Conservation (phyloP, 495 filamentous ascomycete species). For the Neurospora sp. region DNA sequence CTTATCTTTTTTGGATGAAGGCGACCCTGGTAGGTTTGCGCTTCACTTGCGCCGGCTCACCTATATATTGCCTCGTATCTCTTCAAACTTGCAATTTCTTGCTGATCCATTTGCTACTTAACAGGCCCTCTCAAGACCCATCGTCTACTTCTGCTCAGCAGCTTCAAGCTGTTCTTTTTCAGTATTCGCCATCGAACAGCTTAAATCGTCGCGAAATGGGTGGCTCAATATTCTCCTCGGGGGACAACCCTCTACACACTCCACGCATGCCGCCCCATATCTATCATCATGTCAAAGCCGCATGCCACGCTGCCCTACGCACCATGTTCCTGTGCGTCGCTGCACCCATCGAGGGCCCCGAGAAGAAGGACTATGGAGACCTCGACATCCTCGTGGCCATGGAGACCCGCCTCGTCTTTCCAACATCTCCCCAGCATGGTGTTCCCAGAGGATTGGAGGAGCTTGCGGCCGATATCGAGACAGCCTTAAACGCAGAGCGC, state of each 20-base stretch:
- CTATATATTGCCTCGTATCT: not conserved
- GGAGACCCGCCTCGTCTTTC: conserved; percentile 20
- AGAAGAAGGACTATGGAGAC: conserved; percentile 47
- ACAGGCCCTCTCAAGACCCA: not conserved
- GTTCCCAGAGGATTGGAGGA: not conserved
- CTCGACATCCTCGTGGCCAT: conserved; percentile 47
- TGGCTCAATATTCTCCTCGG: conserved; percentile 42
- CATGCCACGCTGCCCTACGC: conserved; percentile 31
- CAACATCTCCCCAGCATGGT: not conserved
- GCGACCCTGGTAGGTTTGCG: not conserved
- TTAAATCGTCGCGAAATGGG: conserved; percentile 36
- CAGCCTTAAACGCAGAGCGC: conserved; percentile 20
- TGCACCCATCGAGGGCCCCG: conserved; percentile 45
- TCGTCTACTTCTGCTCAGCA: not conserved
- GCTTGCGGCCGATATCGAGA: conserved; percentile 13
- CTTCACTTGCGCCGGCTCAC: not conserved
- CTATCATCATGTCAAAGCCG: conserved; percentile 33
- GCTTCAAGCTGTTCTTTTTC: not conserved
- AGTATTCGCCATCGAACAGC: not conserved
- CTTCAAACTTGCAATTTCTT: not conserved
- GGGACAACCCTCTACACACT: conserved; percentile 34
- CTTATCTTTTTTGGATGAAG: not conserved
- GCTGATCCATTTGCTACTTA: not conserved
- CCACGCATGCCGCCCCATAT: conserved; percentile 46
- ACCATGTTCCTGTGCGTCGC: conserved; percentile 37